Evolutionary conservation across 768 basidiomycete genomes (phyloP).

Genomic region (Xerocomellus dryophilus): DNA sequence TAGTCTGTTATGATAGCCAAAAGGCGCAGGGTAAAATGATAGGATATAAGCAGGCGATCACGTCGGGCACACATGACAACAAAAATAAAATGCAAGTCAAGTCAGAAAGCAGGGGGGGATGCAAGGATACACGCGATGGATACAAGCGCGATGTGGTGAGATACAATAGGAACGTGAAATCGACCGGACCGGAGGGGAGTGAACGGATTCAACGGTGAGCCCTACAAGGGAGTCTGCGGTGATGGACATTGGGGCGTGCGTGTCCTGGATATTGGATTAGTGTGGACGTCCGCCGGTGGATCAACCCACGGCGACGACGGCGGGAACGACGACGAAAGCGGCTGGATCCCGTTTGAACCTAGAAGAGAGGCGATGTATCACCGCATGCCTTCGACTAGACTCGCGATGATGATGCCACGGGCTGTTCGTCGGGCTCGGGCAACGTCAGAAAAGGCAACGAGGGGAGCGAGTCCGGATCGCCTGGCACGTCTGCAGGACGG

Average conservation of each 20-base stretch:
- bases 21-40: background rate
- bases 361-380: too few relatives aligned
- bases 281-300: background rate
- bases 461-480: slow-evolving; percentile 3
- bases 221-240: background rate
- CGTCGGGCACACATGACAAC: background rate
- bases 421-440: background rate
- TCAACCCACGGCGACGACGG: background rate
- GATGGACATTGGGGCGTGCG: background rate
- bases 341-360: too few relatives aligned
- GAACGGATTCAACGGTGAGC: background rate
- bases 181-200: background rate
- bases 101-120: too few relatives aligned
- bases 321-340: background rate
- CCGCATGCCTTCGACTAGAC: background rate
- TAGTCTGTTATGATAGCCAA: background rate
- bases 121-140: background rate
- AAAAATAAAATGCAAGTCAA: background rate
- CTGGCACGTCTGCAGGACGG: slow-evolving; percentile 2
- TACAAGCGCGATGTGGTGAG: background rate
- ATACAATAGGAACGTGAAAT: background rate
- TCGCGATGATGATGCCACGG: slow-evolving; percentile 10
- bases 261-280: background rate
- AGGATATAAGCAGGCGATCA: background rate
- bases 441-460: background rate